Evolutionary conservation across 2,329 filamentous ascomycete genomes (phyloP), one percentile per base, ranked within the genome.

Genomic region (Chaetomium globosum): DNA sequence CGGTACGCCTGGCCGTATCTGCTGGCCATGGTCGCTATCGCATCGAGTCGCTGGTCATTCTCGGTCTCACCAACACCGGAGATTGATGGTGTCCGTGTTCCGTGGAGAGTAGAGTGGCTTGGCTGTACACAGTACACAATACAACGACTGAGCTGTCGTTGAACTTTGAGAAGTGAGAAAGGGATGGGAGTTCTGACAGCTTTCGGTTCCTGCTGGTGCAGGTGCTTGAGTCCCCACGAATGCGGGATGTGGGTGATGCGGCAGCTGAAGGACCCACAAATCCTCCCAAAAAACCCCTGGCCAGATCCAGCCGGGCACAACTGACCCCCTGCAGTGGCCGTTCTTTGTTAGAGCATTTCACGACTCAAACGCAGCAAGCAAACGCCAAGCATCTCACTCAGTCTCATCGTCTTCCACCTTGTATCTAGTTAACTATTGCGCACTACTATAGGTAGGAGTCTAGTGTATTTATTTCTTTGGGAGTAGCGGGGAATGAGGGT

Each of bases 1-100:
- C 80, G 78, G 74, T 78, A 80, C 64, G 82, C 74, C 67, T 73
- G 76, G 72, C 80, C 82, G 75, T 82, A 83, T 71, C 82, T 80
- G 74, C 80, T 80, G 70, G 83, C 77, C 83, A 85, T 85, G 74
- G 65, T 77, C 59, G 68, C 69, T 73, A 72, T 70, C 68, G 66
- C 39, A 64, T 65, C 52, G 65, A 59, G 43, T 26, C 39, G 61
- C 56, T 58, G 68, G 65, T 70, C 68, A 70, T 70, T 63, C 58
- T 71, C 59, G 61, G 36, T 31, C 36, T 65, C 31, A 48, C 21
- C 21, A 48, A 23, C n/a, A 3, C 46, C 7, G 46, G 46, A 3
- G 10, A 21, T 48, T 21, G 21, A 23, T 12, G 46, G n/a, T 36
- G 46, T 13, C 8, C 4, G 39, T 13, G 52, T 13, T 36, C 26